A percentile compares a stretch with the other conserved stretches of the same genome.
phyloP scores from a whole-genome alignment of 148 eudicot species.

The Chenopodium album region DNA sequence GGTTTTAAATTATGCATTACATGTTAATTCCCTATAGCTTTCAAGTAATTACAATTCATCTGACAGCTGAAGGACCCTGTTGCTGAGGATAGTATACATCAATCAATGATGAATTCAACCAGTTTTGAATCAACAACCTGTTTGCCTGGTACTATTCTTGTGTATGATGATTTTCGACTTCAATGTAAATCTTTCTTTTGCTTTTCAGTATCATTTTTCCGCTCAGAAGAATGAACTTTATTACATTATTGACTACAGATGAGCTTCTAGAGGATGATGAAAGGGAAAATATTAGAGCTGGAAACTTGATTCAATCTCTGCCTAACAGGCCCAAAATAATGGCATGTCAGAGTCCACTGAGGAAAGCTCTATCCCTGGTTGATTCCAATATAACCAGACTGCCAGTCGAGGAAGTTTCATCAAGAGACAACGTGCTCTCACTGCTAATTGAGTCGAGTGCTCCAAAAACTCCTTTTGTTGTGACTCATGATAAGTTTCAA shows the following conservation, averaged over 20 bases:
- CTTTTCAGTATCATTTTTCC: not conserved
- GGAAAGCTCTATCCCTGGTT: conserved; percentile 66
- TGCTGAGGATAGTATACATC: conserved; percentile 12
- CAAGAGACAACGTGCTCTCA: conserved; percentile 28
- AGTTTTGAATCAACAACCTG: conserved; percentile 21
- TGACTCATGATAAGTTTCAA: conserved; percentile 36
- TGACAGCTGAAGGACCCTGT: conserved; percentile 12
- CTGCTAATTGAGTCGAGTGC: conserved; percentile 38
- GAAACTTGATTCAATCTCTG: conserved; percentile 26
- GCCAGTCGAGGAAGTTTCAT: conserved; percentile 34
- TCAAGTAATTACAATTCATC: not conserved
- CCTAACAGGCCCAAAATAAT: conserved; percentile 34
- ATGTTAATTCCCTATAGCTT: not conserved
- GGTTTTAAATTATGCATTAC: not conserved
- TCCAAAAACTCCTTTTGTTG: conserved; percentile 43
- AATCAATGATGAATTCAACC: conserved; percentile 1
- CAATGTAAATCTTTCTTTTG: not conserved
- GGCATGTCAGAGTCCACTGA: conserved; percentile 44
- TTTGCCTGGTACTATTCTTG: conserved; percentile 36
- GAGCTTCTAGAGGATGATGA: conserved; percentile 31
- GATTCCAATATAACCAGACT: conserved; percentile 37
- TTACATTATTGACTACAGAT: conserved; percentile 24
- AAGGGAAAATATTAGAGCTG: conserved; percentile 13
- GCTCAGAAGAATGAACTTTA: not conserved
- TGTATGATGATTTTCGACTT: not conserved